Percentiles rank a stretch among this genome's conserved stretches.
Conservation (phyloP, 2,329 filamentous ascomycete species). For the Calonectria honghensis region DNA sequence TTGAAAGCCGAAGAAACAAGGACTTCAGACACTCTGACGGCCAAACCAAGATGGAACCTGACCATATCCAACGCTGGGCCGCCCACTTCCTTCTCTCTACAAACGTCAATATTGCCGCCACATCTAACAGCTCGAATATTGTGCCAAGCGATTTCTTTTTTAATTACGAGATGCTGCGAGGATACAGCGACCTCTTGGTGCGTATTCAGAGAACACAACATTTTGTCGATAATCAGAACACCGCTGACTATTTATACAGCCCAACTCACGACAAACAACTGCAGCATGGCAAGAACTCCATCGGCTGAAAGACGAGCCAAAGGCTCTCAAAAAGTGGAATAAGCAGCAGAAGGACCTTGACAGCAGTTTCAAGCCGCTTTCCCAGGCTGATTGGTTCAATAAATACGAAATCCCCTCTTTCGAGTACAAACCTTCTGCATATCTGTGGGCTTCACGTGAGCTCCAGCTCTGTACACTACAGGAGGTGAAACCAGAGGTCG, state of each 20-base stretch:
- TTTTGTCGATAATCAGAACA: background rate
- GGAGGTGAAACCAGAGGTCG: constrained; percentile 1
- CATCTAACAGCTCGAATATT: background rate
- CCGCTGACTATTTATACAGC: background rate
- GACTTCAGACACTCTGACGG: background rate
- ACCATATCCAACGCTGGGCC: constrained; percentile 16
- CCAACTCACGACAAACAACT: background rate
- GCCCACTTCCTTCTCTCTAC: constrained; percentile 11
- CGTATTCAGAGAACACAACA: background rate
- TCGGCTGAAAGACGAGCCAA: background rate
- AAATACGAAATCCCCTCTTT: background rate
- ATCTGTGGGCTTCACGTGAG: constrained; percentile 4
- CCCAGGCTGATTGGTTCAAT: background rate
- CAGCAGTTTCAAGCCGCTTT: background rate
- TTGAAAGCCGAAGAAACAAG: constrained; percentile 3
- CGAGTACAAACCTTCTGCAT: background rate
- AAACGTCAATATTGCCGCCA: constrained; percentile 7
- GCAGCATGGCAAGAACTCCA: background rate
- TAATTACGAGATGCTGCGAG: constrained; percentile 12
- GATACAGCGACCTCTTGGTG: constrained; percentile 14
- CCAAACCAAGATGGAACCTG: background rate
- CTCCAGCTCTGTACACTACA: constrained; percentile 13
- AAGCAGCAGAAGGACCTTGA: background rate
- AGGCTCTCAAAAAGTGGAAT: background rate
- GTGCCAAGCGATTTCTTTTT: constrained; percentile 20